Evolutionary conservation across 768 basidiomycete species (phyloP), one percentile per base, ranked within the genome.

Genomic region (Podaxis mareebaensis): DNA sequence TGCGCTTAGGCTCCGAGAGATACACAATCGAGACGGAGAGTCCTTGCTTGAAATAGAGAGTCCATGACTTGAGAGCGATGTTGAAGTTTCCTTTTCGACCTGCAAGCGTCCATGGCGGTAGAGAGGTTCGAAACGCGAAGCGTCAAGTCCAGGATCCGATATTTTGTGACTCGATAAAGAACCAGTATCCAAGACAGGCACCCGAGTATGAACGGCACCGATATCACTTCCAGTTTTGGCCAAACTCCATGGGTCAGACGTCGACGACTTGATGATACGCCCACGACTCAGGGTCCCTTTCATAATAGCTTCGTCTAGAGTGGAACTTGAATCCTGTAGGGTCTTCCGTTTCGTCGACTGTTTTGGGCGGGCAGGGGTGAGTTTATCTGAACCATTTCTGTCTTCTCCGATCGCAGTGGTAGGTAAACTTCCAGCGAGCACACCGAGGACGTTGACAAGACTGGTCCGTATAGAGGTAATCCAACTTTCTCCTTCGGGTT

Each of bases 371-470:
- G 60, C 65, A 15, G 66, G 67, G 2, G 74, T 67, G 3, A 77
- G 60, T 40, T 63, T 67, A 60, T 73, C 74, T 8, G 38, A 7
- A 20, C 28, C 55, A 33, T 48, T 36, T 8, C 38, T 51, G 15
- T 22, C 61, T 24, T 42, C 48, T 36, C 7, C 40, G 33, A 49
- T 51, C 10, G 38, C 48, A 22, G 48, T 33, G 39, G 56, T 57
- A n/a, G 76, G 66, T 28, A 82, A 66, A 65, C 71, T 79, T n/a
- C 79, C 75, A 44, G 82, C 78, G 55, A 86, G 80, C 1, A 79
- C 75, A 66, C 80, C 82, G 67, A 86, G 78, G 4, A 82, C 83
- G 59, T 77, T 77, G 57, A 80, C 77, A 11, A 86, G 69, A 39
- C 80, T 80, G 17, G 78, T 77, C 62, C 71, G 78, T 66, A 84